A percentile compares a stretch with the other conserved stretches of the same genome.
Conservation (phyloP, 2,329 filamentous ascomycete genomes). For the Sporothrix pseudoabietina region DNA sequence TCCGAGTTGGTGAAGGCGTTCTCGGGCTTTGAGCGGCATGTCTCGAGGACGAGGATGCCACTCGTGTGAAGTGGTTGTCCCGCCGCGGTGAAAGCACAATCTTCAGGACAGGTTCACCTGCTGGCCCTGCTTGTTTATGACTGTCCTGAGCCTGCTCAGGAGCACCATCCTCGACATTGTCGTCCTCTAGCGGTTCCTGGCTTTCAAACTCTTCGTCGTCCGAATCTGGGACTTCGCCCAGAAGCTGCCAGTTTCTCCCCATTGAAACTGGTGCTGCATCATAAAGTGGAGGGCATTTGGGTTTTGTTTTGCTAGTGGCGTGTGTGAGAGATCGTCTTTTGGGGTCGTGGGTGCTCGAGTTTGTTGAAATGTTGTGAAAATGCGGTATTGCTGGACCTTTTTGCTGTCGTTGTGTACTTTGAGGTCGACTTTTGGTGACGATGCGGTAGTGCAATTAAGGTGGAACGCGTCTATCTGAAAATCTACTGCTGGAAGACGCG, state of each 20-base stretch:
- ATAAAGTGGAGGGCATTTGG: slow-evolving; percentile 20
- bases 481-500: slow-evolving; percentile 29
- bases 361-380: not conserved
- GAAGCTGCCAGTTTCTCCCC: slow-evolving; percentile 48
- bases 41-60: not conserved
- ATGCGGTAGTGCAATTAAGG: slow-evolving; percentile 7
- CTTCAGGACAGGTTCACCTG: not conserved
- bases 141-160: not conserved
- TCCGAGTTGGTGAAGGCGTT: not conserved
- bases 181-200: slow-evolving; percentile 34
- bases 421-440: slow-evolving; percentile 5
- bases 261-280: slow-evolving; percentile 44
- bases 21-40: not conserved
- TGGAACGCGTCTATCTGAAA: slow-evolving; percentile 27
- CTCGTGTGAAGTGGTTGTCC: not conserved
- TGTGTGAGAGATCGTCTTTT: not conserved
- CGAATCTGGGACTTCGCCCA: slow-evolving; percentile 50
- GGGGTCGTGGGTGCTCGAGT: not conserved
- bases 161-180: not conserved
- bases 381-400: slow-evolving; percentile 1
- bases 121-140: not conserved
- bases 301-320: not conserved
- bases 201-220: slow-evolving; percentile 48
- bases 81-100: slow-evolving; percentile 10
- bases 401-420: slow-evolving; percentile 11